Conservation (phyloP, 139 green algal genomes). For the Closterium sp. region DNA sequence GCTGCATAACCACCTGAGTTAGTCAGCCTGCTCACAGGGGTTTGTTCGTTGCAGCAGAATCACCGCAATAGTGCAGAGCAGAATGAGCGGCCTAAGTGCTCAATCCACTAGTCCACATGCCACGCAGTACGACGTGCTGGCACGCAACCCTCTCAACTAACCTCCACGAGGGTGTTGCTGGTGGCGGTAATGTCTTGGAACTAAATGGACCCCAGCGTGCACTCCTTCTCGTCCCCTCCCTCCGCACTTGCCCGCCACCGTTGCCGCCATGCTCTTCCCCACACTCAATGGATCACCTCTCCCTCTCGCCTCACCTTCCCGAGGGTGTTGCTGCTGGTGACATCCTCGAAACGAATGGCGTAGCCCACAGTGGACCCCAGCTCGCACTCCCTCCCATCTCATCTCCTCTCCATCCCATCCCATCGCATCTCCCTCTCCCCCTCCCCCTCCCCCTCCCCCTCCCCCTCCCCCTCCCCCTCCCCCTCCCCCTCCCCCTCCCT, state of each 20-base stretch:
- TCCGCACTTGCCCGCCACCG: not conserved
- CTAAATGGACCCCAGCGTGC: not conserved
- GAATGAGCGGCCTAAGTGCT: too few species aligned
- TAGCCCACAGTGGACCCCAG: conserved; percentile 79
- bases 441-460: not conserved
- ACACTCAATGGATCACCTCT: not conserved
- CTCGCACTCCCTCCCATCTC: conserved; percentile 52
- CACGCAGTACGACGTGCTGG: too few species aligned
- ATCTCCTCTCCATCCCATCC: too few species aligned
- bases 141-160: not conserved
- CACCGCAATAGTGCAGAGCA: too few species aligned
- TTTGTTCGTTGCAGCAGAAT: too few species aligned
- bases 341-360: conserved; percentile 98
- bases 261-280: conserved; percentile 81
- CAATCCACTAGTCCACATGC: too few species aligned
- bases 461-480: too few species aligned
- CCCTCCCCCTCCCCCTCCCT: not conserved
- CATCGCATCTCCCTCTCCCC: too few species aligned
- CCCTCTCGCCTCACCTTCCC: conserved; percentile 61
- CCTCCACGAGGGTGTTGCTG: not conserved
- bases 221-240: not conserved
- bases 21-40: too few species aligned
- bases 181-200: not conserved
- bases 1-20: too few species aligned
- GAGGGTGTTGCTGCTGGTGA: conserved; percentile 75